Evolutionary conservation across 257 asterid genomes (phyloP), one percentile per base, ranked within the genome.

Genomic region (Avicennia marina): DNA sequence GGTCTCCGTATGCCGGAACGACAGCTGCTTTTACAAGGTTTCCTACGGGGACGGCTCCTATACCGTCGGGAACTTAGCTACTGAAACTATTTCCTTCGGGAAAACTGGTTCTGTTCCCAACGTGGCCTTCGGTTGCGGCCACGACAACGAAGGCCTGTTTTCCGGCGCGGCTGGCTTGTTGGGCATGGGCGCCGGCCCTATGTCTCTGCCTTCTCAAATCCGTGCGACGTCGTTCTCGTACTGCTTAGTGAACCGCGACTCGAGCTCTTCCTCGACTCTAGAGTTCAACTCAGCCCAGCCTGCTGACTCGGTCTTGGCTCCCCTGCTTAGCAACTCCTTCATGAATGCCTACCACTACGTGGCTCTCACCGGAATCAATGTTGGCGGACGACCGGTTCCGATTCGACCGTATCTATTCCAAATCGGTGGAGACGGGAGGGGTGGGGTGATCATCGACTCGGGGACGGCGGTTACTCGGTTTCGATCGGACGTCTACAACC

Each of bases 381-480:
- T 90, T 60, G 95, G 88, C 4, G 96, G 89, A 0, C 7, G 25
- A 3, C 57, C 49, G 58, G 44, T 90, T 2, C 4, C 25, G 0
- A 43, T 87, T 6, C 81, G 85, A 12, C 13, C 72, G 17, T 53
- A 74, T 0, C 25, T 60, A 7, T 72, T 90, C n/a, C 72, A 59
- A 2, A 47, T 89, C 24, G 74, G 72, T 20, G 7, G 38, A 0
- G 56, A 69, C 31, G 96, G 97, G 0, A 74, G 70, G 11, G 96
- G 96, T 0, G 97, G 97, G 1, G 79, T 87, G 60, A 84, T 90
- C 42, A 78, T 90, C 0, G 98, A 90, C 60, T 90, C 98, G 3
- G 96, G 97, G 1, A 90, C 98, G 47, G 86, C 95, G 44, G 84
- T 90, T 65, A 86, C 94, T 6, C 74, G 95, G 82, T 44, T 86